These are phyloP conservation scores for Melastoma malabathricum DNA, from an alignment of 345 rosid species.

Conservation along the genomic window DNA sequence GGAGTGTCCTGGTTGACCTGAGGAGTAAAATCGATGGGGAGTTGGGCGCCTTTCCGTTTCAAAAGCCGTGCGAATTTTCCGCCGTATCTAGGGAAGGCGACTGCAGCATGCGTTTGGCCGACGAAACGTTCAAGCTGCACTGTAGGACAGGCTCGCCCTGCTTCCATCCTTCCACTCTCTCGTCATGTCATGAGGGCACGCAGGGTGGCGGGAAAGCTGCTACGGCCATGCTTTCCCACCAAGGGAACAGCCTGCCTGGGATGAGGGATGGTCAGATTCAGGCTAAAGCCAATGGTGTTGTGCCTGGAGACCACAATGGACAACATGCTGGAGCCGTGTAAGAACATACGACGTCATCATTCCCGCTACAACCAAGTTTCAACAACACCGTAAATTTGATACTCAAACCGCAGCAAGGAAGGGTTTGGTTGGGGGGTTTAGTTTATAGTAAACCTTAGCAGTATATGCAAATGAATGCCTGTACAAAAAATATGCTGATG, in stretches of 20 bases:
- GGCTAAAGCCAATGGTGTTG: too few relatives aligned
- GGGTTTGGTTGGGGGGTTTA: too few relatives aligned
- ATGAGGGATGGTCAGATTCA: constrained; percentile 1
- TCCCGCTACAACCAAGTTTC: too few relatives aligned
- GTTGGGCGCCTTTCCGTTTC: constrained; percentile 34
- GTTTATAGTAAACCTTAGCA: too few relatives aligned
- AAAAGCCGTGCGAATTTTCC: constrained; percentile 17
- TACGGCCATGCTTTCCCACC: constrained; percentile 15
- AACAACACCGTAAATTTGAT: too few relatives aligned
- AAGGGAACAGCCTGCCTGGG: constrained; percentile 19
- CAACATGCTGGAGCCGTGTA: too few relatives aligned
- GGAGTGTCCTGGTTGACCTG: constrained; percentile 30
- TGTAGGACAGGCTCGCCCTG: constrained; percentile 21
- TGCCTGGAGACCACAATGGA: too few relatives aligned
- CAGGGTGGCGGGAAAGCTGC: constrained; percentile 21
- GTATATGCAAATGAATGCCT: too few relatives aligned
- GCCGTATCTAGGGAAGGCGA: constrained; percentile 22
- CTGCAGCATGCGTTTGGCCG: constrained; percentile 13
- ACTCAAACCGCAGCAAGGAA: too few relatives aligned
- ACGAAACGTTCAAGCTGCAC: constrained; percentile 3
- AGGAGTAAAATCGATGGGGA: constrained; percentile 42
- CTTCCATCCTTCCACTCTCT: constrained; percentile 16
- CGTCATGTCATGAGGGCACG: constrained; percentile 9
- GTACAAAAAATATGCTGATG: too few relatives aligned
- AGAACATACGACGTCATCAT: too few relatives aligned